A percentile compares a stretch with the other conserved stretches of the same genome.
These are phyloP conservation scores for Nicotiana obtusifolia DNA, from an alignment of 257 asterid species.

Conservation along the genomic window DNA sequence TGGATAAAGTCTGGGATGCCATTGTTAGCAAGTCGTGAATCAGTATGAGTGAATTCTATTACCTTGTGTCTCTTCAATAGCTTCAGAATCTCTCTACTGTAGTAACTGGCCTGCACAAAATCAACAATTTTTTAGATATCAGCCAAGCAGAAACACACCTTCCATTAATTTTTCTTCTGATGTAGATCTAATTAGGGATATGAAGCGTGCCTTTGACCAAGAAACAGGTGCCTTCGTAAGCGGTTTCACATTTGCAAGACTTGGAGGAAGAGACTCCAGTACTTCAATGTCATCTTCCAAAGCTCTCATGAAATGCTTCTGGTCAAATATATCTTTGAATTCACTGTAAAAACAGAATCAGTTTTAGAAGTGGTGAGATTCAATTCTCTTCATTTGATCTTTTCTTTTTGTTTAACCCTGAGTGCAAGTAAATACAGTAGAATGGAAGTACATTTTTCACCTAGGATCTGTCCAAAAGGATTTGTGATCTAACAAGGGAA, in stretches of 20 bases:
- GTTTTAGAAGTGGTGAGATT: neutral
- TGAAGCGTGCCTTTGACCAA: conserved; percentile 40
- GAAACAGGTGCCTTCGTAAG: conserved; percentile 24
- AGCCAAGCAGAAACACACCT: neutral
- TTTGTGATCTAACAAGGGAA: conserved; percentile 38
- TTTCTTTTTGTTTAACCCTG: too few relatives aligned
- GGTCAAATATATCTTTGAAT: conserved; percentile 39
- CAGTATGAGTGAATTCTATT: conserved; percentile 30
- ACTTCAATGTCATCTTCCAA: conserved; percentile 31
- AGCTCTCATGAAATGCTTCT: conserved; percentile 30
- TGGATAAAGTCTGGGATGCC: conserved; percentile 29
- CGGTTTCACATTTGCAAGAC: conserved; percentile 16
- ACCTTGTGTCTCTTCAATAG: conserved; percentile 19
- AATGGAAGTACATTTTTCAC: conserved; percentile 9
- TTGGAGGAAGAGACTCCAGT: conserved; percentile 30
- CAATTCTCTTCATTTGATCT: neutral
- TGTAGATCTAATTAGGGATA: too few relatives aligned
- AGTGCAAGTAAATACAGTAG: too few relatives aligned
- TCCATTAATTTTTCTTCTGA: neutral
- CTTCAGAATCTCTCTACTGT: conserved; percentile 21
- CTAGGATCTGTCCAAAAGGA: conserved; percentile 44
- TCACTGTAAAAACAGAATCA: conserved; percentile 25
- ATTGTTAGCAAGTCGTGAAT: conserved; percentile 39
- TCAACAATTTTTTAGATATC: neutral
- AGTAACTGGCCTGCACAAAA: conserved; percentile 31